These are phyloP conservation scores for Lagerstroemia speciosa DNA, from an alignment of 345 rosid species.

Conservation along the genomic window DNA sequence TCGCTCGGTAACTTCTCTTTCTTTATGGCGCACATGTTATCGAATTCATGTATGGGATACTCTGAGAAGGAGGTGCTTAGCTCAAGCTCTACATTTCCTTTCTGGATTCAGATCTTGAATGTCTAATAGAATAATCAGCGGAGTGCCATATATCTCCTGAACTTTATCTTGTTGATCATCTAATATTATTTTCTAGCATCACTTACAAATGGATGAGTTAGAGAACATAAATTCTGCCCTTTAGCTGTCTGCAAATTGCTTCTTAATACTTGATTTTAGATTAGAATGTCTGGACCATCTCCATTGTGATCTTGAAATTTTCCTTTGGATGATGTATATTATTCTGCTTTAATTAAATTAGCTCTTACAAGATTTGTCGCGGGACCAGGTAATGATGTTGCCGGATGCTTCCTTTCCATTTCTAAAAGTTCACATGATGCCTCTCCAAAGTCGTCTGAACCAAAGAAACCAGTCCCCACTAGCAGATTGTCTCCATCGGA, in stretches of 20 bases:
- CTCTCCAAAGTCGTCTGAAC: constrained; percentile 29
- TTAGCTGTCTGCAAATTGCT: background rate
- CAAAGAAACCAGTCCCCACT: constrained; percentile 45
- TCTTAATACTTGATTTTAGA: background rate
- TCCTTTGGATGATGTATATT: background rate
- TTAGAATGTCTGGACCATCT: background rate
- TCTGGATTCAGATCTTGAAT: background rate
- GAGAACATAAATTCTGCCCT: background rate
- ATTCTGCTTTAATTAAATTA: constrained; percentile 3
- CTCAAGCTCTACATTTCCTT: no score
- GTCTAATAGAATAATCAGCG: background rate
- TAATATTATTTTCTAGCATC: background rate
- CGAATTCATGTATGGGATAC: background rate
- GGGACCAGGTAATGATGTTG: constrained; percentile 44
- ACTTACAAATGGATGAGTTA: background rate
- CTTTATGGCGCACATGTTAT: background rate
- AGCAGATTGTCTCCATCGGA: constrained; percentile 49
- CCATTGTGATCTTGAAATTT: background rate
- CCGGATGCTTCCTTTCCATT: constrained; percentile 37
- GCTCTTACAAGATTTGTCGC: constrained; percentile 12
- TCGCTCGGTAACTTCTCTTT: constrained; percentile 23
- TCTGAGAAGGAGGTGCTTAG: no score
- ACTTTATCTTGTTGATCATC: background rate
- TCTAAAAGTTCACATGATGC: constrained; percentile 35
- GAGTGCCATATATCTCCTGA: background rate